Conservation (phyloP, 2,329 filamentous ascomycete genomes). For the Talaromyces pinophilus region DNA sequence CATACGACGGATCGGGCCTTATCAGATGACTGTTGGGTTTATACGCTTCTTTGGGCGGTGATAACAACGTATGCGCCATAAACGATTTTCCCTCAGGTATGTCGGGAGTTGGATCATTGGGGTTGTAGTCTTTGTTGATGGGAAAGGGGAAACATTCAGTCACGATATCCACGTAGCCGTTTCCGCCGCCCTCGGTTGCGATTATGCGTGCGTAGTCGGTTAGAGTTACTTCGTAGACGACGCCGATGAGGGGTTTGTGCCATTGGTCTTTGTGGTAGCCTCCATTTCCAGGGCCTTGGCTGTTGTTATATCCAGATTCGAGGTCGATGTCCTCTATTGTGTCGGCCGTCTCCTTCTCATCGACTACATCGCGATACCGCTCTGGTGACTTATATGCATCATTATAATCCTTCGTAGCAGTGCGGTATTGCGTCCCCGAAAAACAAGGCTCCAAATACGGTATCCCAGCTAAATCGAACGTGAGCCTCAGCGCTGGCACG, state of each 20-base stretch:
- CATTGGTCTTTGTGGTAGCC: conserved; percentile 62
- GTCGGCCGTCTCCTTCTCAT: not conserved
- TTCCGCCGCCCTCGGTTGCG: conserved; percentile 83
- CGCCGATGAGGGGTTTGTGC: conserved; percentile 82
- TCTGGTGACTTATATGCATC: not conserved
- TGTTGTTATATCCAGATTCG: not conserved
- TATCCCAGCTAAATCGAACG: conserved; percentile 81
- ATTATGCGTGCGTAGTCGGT: conserved; percentile 84
- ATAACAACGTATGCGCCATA: conserved; percentile 81
- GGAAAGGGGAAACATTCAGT: conserved; percentile 75
- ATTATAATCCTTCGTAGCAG: conserved; percentile 26
- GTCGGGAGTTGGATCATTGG: conserved; percentile 61
- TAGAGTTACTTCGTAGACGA: conserved; percentile 90
- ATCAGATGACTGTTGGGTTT: conserved; percentile 44
- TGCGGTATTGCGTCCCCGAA: conserved; percentile 70
- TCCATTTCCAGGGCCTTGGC: not conserved
- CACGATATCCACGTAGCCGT: conserved; percentile 79
- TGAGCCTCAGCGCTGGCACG: conserved; percentile 74
- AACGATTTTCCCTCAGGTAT: conserved; percentile 66
- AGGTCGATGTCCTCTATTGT: conserved; percentile 18
- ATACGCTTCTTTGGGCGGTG: conserved; percentile 49
- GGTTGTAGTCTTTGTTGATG: conserved; percentile 40
- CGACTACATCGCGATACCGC: not conserved
- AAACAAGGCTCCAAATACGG: conserved; percentile 92
- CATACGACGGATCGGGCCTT: conserved; percentile 69